Conservation (phyloP, 805 yeast genomes). For the Candida ipomoeae region DNA sequence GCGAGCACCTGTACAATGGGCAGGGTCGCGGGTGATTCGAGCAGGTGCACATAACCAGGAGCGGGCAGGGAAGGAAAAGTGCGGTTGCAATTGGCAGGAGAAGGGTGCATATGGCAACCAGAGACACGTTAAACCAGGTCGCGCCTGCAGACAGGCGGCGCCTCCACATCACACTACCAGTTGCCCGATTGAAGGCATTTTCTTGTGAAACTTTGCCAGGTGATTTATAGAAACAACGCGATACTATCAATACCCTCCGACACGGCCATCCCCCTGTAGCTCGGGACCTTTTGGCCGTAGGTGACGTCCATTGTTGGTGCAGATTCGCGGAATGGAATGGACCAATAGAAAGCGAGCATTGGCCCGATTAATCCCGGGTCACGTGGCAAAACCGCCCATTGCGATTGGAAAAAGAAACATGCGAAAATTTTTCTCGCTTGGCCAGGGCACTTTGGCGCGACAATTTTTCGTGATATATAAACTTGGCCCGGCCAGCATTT, state of each 20-base stretch:
- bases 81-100: slow-evolving; percentile 1
- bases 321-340: neutral
- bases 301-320: neutral
- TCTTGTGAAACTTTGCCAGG: neutral
- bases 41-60: neutral
- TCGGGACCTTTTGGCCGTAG: neutral
- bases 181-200: neutral
- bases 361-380: slow-evolving; percentile 19
- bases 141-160: neutral
- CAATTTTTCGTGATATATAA: slow-evolving; percentile 16
- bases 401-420: slow-evolving; percentile 9
- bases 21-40: slow-evolving; percentile 3
- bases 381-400: slow-evolving; percentile 17
- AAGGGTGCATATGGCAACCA: neutral
- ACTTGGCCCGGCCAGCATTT: slow-evolving; percentile 6
- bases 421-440: slow-evolving; percentile 13
- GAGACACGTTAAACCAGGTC: neutral
- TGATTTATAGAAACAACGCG: neutral
- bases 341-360: slow-evolving; percentile 11
- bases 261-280: neutral
- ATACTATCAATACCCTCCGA: neutral
- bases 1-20: slow-evolving; percentile 2
- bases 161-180: neutral
- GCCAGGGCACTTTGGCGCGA: slow-evolving; percentile 12
- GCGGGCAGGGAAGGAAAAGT: neutral